Conservation (phyloP, 352 stramenopile genomes). For the Phytophthora sp. region DNA sequence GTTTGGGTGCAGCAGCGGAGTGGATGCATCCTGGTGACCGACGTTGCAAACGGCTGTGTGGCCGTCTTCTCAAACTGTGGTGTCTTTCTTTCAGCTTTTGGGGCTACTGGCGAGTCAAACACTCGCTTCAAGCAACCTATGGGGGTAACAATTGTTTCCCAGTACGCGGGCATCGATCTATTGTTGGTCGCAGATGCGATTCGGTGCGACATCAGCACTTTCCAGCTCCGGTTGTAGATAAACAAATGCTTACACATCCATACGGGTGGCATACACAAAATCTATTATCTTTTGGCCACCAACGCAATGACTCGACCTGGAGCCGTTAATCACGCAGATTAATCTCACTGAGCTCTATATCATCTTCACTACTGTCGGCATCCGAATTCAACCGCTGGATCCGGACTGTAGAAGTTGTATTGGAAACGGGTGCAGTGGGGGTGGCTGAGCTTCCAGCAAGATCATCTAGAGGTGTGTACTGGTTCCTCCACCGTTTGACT, state of each 20-base stretch:
- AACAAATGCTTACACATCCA: not conserved
- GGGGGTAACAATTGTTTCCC: constrained; percentile 20
- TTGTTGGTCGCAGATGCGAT: constrained; percentile 36
- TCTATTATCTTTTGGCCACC: constrained; percentile 23
- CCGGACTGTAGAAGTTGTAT: constrained; percentile 7
- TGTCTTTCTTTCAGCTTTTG: constrained; percentile 53
- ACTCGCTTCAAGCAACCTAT: constrained; percentile 52
- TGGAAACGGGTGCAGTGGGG: constrained; percentile 17
- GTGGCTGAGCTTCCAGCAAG: constrained; percentile 6
- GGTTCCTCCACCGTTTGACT: constrained; percentile 61
- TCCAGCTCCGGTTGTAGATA: constrained; percentile 29
- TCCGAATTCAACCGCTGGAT: constrained; percentile 29
- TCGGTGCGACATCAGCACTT: constrained; percentile 44
- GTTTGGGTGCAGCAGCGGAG: constrained; percentile 55
- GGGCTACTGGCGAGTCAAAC: constrained; percentile 46
- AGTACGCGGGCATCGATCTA: not conserved
- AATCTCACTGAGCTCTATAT: constrained; percentile 61
- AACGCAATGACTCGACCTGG: constrained; percentile 6
- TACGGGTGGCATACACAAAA: constrained; percentile 8
- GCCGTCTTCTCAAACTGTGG: constrained; percentile 54
- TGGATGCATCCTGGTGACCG: constrained; percentile 52
- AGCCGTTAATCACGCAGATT: constrained; percentile 46
- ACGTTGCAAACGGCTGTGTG: constrained; percentile 51
- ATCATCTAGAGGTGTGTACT: constrained; percentile 60
- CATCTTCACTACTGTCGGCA: constrained; percentile 30